Evolutionary conservation across 805 yeast genomes (phyloP).

Genomic region (Tetrapisispora phaffii): DNA sequence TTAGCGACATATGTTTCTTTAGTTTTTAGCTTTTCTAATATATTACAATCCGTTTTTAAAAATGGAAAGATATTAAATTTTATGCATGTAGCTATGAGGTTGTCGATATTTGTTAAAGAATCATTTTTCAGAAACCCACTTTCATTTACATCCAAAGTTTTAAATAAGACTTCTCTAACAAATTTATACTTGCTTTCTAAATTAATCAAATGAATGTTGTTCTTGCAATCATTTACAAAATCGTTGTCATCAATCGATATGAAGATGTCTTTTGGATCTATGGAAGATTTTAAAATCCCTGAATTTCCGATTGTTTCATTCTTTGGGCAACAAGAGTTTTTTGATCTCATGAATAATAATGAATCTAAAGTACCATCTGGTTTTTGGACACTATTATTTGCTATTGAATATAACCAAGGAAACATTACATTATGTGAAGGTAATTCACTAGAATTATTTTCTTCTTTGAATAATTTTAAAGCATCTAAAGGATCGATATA

Average conservation of each 20-base stretch:
- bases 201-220: background rate
- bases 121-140: constrained; percentile 5
- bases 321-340: background rate
- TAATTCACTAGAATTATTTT: constrained; percentile 21
- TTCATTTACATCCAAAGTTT: constrained; percentile 13
- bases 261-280: constrained; percentile 45
- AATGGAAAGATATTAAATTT: constrained; percentile 31
- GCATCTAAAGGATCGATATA: constrained; percentile 7
- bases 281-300: constrained; percentile 45
- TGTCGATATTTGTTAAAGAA: constrained; percentile 12
- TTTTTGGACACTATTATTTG: constrained; percentile 20
- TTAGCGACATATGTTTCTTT: background rate
- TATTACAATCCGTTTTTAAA: constrained; percentile 40
- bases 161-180: background rate
- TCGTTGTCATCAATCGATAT: constrained; percentile 22
- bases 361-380: background rate
- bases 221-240: background rate
- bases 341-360: constrained; percentile 1
- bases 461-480: constrained; percentile 4
- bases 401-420: constrained; percentile 86
- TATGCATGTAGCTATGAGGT: constrained; percentile 14
- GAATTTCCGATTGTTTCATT: constrained; percentile 15
- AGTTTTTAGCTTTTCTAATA: background rate
- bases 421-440: constrained; percentile 66
- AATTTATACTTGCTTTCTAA: constrained; percentile 1